Base-by-base conservation (phyloP, 78 protist species). In the Protostelium mycophagum region DNA sequence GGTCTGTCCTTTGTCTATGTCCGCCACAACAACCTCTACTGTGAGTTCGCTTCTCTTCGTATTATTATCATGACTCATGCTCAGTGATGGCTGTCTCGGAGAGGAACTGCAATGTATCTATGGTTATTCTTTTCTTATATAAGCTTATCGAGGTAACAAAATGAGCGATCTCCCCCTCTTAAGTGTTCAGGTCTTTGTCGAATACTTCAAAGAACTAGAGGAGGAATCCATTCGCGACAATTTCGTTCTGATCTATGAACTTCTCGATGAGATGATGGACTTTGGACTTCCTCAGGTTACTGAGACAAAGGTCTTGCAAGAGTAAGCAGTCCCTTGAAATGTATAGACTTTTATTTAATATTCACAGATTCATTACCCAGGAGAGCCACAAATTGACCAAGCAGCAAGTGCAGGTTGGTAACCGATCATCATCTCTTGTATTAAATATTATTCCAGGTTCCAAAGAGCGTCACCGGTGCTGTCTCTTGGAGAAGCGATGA, bases 251-350 rank as follows among this genome's bases (percentile, higher is more conserved):
- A 97, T 97, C 28, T 98, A 98, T 95, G 99, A 99, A 90, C 97
- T 99, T 25, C 91, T 99, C 84, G 99, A 99, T 85, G 99, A 99
- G 91, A 98, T 98, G 98, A 97, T 98, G 98, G 99, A 99, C 88
- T 98, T 96, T 87, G 99, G 99, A 28, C 96, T 96, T 86, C 99
- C 99, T 34, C 99, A 98, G 95, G 90, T 89, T 37, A 97, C 99
- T 0, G 99, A 98, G 38, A 91, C 96, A 63, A 96, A 95, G 91
- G 92, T 96, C 87, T 90, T 96, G 36, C 96, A 96, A 86, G 96
- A 94, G 91, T 88, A 73, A 35, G 93, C 89, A 1, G 9, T 89
- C 73, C 23, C 28, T 37, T 28, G 35, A 88, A 1, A 38, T 38
- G 38, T 9, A 88, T 38, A 34, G n/a, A 16, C 25, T 29, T 36